These are phyloP conservation scores for Sophora flavescens DNA, from an alignment of 306 rosid species.

Conservation along the genomic window DNA sequence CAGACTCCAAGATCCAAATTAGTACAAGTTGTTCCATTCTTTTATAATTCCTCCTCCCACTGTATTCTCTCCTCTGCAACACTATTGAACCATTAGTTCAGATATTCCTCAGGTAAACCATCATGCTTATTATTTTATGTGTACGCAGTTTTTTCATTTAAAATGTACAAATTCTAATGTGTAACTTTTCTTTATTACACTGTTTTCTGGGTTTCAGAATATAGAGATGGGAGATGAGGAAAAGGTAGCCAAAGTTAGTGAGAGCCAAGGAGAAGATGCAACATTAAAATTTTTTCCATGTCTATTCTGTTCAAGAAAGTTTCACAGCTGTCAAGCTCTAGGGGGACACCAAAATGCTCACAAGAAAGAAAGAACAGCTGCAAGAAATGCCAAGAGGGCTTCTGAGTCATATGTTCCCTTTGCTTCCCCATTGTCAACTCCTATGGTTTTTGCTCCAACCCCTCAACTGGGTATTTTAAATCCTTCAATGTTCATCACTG, in stretches of 20 bases:
- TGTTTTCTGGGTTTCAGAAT: slow-evolving; percentile 33
- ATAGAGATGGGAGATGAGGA: slow-evolving; percentile 59
- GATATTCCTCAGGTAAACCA: slow-evolving; percentile 34
- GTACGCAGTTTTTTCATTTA: not conserved
- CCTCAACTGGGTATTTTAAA: slow-evolving; percentile 51
- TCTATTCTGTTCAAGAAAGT: slow-evolving; percentile 78
- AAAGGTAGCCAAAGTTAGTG: slow-evolving; percentile 40
- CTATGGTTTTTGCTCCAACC: slow-evolving; percentile 56
- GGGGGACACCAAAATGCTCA: slow-evolving; percentile 98
- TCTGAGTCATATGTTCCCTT: slow-evolving; percentile 44
- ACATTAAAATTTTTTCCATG: slow-evolving; percentile 74
- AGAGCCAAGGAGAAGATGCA: slow-evolving; percentile 48
- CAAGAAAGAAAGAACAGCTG: slow-evolving; percentile 84
- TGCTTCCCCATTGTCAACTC: slow-evolving; percentile 42
- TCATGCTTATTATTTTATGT: not conserved
- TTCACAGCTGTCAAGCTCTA: slow-evolving; percentile 83
- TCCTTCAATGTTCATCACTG: slow-evolving; percentile 59
- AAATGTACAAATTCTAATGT: not conserved
- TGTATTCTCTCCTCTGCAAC: slow-evolving; percentile 35
- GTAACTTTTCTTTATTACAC: too few relatives aligned
- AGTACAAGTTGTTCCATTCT: not conserved
- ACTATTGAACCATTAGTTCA: slow-evolving; percentile 25
- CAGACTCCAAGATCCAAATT: slow-evolving; percentile 41
- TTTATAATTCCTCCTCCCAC: slow-evolving; percentile 1
- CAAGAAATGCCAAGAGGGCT: slow-evolving; percentile 67